Evolutionary conservation across 768 basidiomycete genomes (phyloP).

Genomic region (Mycena haematopus): DNA sequence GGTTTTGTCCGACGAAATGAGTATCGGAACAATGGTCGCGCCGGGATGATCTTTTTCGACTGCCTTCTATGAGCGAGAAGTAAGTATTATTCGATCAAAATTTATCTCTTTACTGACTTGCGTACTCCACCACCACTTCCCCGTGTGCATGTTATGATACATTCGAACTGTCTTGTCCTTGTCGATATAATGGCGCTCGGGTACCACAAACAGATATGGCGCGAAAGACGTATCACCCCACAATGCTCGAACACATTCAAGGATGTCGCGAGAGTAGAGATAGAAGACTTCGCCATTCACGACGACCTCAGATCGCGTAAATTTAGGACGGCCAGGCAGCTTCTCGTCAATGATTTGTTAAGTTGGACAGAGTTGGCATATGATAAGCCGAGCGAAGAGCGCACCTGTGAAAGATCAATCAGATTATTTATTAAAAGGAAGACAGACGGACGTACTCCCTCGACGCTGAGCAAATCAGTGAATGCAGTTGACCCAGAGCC

Average conservation of each 20-base stretch:
- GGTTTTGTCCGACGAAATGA: too few species aligned
- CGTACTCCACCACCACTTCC: conserved; percentile 44
- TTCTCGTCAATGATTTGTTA: conserved; percentile 20
- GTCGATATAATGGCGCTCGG: conserved; percentile 18
- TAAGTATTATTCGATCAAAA: neutral
- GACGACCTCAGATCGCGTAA: conserved; percentile 26
- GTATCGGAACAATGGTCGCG: too few species aligned
- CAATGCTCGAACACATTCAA: conserved; percentile 27
- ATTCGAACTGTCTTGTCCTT: conserved; percentile 26
- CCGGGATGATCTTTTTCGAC: too few species aligned
- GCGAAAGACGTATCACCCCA: conserved; percentile 38
- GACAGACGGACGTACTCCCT: conserved; percentile 38
- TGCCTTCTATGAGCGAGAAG: neutral
- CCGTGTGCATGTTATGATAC: conserved; percentile 41
- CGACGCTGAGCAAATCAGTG: conserved; percentile 44
- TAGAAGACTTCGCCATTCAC: conserved; percentile 34
- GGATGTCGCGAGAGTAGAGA: conserved; percentile 36
- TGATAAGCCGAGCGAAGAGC: neutral
- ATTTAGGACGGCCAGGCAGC: conserved; percentile 14
- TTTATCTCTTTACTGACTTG: conserved; percentile 37
- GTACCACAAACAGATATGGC: conserved; percentile 29
- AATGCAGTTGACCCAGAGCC: conserved; percentile 45
- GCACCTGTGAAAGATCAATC: conserved; percentile 32
- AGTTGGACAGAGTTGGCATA: conserved; percentile 21
- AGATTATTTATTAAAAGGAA: too few species aligned